Evolutionary conservation across 2,329 filamentous ascomycete genomes (phyloP), one percentile per base, ranked within the genome.

Genomic region (Apiospora sp.): DNA sequence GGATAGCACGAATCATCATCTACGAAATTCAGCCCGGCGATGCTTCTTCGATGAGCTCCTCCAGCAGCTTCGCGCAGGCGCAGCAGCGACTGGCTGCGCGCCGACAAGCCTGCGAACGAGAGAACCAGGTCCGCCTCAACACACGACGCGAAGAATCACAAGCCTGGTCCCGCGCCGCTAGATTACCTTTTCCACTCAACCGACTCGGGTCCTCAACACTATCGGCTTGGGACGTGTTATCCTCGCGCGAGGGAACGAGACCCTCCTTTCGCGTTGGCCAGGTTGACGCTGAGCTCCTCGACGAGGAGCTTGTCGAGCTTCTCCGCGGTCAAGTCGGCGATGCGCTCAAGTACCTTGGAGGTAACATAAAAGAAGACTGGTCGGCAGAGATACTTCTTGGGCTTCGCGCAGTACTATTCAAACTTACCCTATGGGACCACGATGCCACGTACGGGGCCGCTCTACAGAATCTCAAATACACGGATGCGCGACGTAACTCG

Each of bases 371-470:
- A 73, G 94, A 98, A 81, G 94, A 97, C 79, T 98, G 94, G 91
- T 91, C 92, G 19, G 88, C 93, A 70, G 96, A 98, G 84, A 96
- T 98, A 71, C 87, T 93, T 74, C 87, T 98, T 41, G 89, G 87
- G 0, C 86, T 99, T 72, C 89, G 96, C 67, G 90, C 92, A 1
- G 86, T 95, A 3, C 86, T 99, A 10, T 99, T 98, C 87, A 99
- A 99, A 83, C 89, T 99, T 74, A 94, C 93, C 22, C 92, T 99
- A 73, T 99, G 96, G 96, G 95, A 98, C 82, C 94, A 98, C 82
- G 92, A 98, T 81, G 94, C 96, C 51, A 97, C 94, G 6, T 98
- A 99, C 82, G 96, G 96, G 73, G 96, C 96, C 14, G 92, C 94
- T 48, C 86, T 99, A 69, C 96, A 99, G 82, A 97, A 97, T 75